Evolutionary conservation across 352 stramenopile genomes (phyloP).

Genomic region (Peronospora tabacina): DNA sequence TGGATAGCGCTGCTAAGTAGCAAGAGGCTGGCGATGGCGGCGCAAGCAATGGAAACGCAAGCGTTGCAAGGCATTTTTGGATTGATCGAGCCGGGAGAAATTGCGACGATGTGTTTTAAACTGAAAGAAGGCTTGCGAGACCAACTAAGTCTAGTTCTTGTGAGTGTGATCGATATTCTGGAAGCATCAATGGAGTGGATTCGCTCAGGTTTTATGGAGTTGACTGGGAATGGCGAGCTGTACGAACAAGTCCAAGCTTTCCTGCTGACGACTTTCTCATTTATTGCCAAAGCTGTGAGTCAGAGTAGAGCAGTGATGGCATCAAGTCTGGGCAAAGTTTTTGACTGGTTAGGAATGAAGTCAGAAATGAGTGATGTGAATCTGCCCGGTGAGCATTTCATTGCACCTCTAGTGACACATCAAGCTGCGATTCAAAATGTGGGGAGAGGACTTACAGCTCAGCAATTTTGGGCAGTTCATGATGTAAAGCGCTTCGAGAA

Average conservation of each 20-base stretch:
- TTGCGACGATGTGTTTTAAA: neutral
- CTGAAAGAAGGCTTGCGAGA: neutral
- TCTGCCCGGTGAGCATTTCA: slow-evolving; percentile 10
- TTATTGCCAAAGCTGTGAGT: slow-evolving; percentile 4
- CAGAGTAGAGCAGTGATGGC: slow-evolving; percentile 2
- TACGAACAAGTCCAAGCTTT: slow-evolving; percentile 2
- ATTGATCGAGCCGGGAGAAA: too few relatives aligned
- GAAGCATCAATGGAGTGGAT: slow-evolving; percentile 10
- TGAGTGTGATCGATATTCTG: slow-evolving; percentile 1
- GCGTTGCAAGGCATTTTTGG: neutral
- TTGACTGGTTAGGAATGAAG: slow-evolving; percentile 15
- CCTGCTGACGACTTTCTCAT: slow-evolving; percentile 1
- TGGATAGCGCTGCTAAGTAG: slow-evolving; percentile 8
- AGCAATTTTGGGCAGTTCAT: slow-evolving; percentile 36
- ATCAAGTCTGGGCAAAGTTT: slow-evolving; percentile 7
- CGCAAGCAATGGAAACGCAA: slow-evolving; percentile 4
- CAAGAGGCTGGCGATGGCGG: slow-evolving; percentile 4
- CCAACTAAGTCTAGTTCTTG: slow-evolving; percentile 5
- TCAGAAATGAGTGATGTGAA: slow-evolving; percentile 9
- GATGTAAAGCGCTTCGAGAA: slow-evolving; percentile 45
- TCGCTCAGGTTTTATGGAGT: slow-evolving; percentile 1
- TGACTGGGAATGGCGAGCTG: neutral
- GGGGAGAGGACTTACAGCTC: slow-evolving; percentile 18
- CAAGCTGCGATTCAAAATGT: slow-evolving; percentile 16
- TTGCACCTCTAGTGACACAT: slow-evolving; percentile 9